A percentile compares a stretch with the other conserved stretches of the same genome.
Evolutionary conservation across 2,329 filamentous ascomycete species (phyloP).

Genomic region (Venturiaceae sp.): DNA sequence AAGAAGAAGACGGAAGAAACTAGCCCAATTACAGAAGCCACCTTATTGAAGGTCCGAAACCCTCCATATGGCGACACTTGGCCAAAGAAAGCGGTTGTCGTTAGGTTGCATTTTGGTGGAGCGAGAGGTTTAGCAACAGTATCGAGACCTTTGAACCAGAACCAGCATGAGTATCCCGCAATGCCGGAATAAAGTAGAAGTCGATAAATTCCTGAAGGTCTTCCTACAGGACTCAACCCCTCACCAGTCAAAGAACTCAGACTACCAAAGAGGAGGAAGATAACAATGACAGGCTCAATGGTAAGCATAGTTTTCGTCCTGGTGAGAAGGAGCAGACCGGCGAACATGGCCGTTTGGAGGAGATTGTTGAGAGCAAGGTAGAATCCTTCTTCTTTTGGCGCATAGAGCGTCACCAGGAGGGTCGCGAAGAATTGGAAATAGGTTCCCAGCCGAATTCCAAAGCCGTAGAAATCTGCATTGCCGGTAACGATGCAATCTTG

Average conservation of each 20-base stretch:
- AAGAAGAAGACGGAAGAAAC: neutral
- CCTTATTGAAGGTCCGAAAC: neutral
- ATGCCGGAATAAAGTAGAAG: neutral
- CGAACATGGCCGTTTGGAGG: neutral
- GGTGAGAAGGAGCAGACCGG: neutral
- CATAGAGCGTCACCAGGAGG: neutral
- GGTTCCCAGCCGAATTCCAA: neutral
- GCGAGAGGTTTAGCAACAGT: neutral
- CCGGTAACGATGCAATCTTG: neutral
- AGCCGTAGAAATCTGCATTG: neutral
- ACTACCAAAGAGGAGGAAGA: neutral
- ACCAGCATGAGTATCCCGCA: neutral
- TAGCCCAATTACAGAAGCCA: neutral
- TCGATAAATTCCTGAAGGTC: neutral
- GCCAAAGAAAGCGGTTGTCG: neutral
- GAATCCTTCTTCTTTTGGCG: neutral
- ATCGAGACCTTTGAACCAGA: neutral
- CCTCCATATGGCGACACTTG: neutral
- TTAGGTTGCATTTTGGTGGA: neutral
- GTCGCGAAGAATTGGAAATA: neutral
- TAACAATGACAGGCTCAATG: neutral
- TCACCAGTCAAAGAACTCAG: neutral
- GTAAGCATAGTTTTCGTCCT: neutral
- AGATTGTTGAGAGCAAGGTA: neutral
- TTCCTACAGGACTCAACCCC: neutral